These are phyloP conservation scores for Amaranthus tricolor DNA, from an alignment of 179 eudicot genomes.

Conservation along the genomic window DNA sequence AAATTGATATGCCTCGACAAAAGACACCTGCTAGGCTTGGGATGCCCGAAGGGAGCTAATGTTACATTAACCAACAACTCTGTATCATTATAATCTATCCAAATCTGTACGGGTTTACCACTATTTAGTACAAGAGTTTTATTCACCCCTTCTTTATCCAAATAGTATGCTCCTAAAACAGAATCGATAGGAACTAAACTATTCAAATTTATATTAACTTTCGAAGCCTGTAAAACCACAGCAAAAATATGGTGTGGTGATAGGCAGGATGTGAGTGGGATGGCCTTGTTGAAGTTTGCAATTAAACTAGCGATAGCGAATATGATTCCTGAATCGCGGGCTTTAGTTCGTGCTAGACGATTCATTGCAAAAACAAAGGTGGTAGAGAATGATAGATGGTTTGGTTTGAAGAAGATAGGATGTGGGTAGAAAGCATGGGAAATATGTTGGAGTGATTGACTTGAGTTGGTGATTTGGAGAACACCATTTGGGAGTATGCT, in stretches of 20 bases:
- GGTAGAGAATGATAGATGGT: neutral
- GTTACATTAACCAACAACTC: neutral
- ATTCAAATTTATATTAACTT: slow-evolving; percentile 34
- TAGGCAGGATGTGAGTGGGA: neutral
- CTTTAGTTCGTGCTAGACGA: neutral
- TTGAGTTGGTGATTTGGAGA: slow-evolving; percentile 29
- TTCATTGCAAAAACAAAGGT: slow-evolving; percentile 21
- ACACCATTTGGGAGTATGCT: slow-evolving; percentile 27
- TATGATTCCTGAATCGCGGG: slow-evolving; percentile 28
- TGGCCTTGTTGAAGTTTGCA: slow-evolving; percentile 7
- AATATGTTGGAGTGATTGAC: slow-evolving; percentile 1
- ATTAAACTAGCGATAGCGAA: slow-evolving; percentile 22
- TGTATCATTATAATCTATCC: slow-evolving; percentile 36
- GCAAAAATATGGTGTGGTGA: slow-evolving; percentile 29
- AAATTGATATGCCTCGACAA: slow-evolving; percentile 17
- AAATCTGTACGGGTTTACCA: slow-evolving; percentile 33
- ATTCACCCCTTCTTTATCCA: slow-evolving; percentile 4
- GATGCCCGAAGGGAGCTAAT: slow-evolving; percentile 4
- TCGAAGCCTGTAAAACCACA: slow-evolving; percentile 28
- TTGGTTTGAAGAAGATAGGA: slow-evolving; percentile 2
- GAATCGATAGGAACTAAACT: slow-evolving; percentile 19
- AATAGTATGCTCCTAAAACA: slow-evolving; percentile 22
- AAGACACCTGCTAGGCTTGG: slow-evolving; percentile 20
- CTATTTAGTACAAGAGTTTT: slow-evolving; percentile 23
- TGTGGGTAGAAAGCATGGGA: slow-evolving; percentile 21